phyloP scores from a whole-genome alignment of 2,329 filamentous ascomycete species.

The Tricladium varicosporioides region DNA sequence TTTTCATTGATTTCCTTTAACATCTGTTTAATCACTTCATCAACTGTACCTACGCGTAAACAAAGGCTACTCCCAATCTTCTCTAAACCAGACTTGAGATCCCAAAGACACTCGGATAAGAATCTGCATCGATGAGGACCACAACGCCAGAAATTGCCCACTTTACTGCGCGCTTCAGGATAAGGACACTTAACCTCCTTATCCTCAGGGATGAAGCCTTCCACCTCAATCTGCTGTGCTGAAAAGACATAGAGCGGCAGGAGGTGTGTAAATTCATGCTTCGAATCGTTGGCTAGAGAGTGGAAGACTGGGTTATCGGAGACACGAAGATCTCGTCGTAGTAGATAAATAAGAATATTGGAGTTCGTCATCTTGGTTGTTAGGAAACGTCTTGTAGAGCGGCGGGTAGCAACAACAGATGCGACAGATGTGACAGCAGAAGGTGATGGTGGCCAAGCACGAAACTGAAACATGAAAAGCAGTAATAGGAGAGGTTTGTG shows the following conservation, averaged over 20 bases:
- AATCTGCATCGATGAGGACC: slow-evolving; percentile 72
- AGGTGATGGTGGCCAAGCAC: neutral
- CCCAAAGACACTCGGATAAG: slow-evolving; percentile 69
- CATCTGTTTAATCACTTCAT: slow-evolving; percentile 58
- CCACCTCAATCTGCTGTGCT: slow-evolving; percentile 70
- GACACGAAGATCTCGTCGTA: slow-evolving; percentile 71
- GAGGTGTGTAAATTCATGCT: slow-evolving; percentile 63
- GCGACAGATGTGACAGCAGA: neutral
- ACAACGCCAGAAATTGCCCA: slow-evolving; percentile 70
- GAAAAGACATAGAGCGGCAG: slow-evolving; percentile 70
- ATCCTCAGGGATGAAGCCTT: slow-evolving; percentile 62
- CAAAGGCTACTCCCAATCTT: slow-evolving; percentile 58
- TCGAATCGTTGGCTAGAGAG: slow-evolving; percentile 45
- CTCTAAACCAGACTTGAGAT: slow-evolving; percentile 63
- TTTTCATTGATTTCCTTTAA: slow-evolving; percentile 46
- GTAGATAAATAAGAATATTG: slow-evolving; percentile 65
- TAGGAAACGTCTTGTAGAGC: neutral
- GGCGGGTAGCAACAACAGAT: neutral
- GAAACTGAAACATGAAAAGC: neutral
- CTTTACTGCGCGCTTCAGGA: slow-evolving; percentile 62
- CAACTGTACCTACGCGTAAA: slow-evolving; percentile 60
- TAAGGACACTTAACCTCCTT: slow-evolving; percentile 55
- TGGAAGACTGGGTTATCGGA: slow-evolving; percentile 74
- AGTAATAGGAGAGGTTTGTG: neutral
- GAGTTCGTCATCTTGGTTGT: slow-evolving; percentile 33